Evolutionary conservation across 345 rosid genomes (phyloP), one percentile per base, ranked within the genome.

Genomic region (Hevea brasiliensis): DNA sequence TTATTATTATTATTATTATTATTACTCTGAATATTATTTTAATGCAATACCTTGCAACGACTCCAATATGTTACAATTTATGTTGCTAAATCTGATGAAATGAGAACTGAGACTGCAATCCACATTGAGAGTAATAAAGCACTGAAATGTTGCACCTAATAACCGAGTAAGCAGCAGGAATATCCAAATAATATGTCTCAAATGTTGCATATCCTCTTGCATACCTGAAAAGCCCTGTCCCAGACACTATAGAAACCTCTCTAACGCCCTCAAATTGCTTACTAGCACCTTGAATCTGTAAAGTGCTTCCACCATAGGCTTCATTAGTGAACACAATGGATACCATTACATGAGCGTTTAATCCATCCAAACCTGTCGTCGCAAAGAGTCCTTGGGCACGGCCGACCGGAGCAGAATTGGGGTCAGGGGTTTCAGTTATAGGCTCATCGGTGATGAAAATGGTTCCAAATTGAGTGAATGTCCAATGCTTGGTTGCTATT

Each of bases 301-400:
- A 56, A 17, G 79, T 79, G 53, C 79, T 79, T 8, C 82, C 76
- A 7, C 20, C 61, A 13, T 70, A 79, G 23, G 50, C 72, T 23
- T n/a, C 60, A 54, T 56, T 80, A 21, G 66, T 61, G 60, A 80
- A 75, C 26, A 72, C 61, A 6, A 80, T 41, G 0, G 76, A 75
- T 4, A 67, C 0, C 41, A 65, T 53, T 2, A 47, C 14, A 10
- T 71, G 72, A 7, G 35, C 27, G 24, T 67, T 54, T 8, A 73
- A 7, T 10, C 71, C 71, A 12, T 80, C 79, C 61, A 75, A 55
- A 24, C 70, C 51, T 6, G 20, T 4, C 2, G 59, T 61, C 15
- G 56, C 21, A 29, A 23, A 50, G 26, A 35, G 53, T 42, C 76
- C 79, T 13, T 59, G 76, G 3, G 41, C 54, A 2, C 55, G 68